Base-by-base conservation (phyloP, 192 early-diverging fungal species). In the Backusella psychrophila region DNA sequence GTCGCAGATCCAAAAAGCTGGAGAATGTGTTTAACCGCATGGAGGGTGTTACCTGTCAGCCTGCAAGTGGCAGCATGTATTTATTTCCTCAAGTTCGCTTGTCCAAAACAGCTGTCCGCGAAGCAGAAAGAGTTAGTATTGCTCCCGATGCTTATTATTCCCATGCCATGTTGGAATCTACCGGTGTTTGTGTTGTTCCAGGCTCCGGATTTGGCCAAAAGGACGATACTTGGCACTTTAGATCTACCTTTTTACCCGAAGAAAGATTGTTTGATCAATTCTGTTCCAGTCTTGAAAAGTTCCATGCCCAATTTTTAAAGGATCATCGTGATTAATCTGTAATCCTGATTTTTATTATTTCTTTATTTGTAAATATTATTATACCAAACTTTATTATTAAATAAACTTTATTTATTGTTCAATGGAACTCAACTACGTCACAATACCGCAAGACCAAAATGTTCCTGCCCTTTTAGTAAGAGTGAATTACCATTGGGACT, bases 171-270 rank as follows among this genome's bases (percentile, higher is more conserved):
- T 84, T 99, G 26, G 90, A 97, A 80, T 90, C 93, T 36, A 99
- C 96, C 5, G 97, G 97, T 73, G 96, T 99, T 69, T 99, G 96
- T 82, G 93, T 97, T 23, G 95, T 99, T 17, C 92, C 97, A 4
- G 78, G 78, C 15, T 92, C 89, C 31, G 97, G 97, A 29, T 99
- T 99, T 82, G 91, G 92, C 46, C 97, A 99, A 87, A 87, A 89
- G 49, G 87, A 91, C 12, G 93, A 90, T 19, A 99, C 95, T 4
- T 96, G 89, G 86, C 97, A 99, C 83, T 97, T 99, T 90, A 90
- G 97, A 73, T 93, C 93, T 53, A 98, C 97, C 2, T 99, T 99
- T 85, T 82, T 99, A 81, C 96, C 97, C 26, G 93, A 92, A 8
- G 96, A 97, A 82, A 85, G 96, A 41, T 82, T 95, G 41, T 95